Evolutionary conservation across 768 basidiomycete genomes (phyloP), one percentile per base, ranked within the genome.

Genomic region (Naganishia vaughanmartiniae): DNA sequence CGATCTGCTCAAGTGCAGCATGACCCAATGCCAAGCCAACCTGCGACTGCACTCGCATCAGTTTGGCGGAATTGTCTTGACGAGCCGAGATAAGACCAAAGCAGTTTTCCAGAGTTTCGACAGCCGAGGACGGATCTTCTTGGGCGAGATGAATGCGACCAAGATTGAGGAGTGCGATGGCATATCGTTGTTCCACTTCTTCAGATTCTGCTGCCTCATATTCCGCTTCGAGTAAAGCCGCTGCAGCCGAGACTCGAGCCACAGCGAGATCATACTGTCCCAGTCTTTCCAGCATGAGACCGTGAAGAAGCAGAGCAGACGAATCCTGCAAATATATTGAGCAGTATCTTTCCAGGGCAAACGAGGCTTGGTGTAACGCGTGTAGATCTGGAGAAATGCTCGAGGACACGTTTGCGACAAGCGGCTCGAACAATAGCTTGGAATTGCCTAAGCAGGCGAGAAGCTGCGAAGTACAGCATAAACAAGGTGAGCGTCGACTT

Each of bases 201-300:
- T 88, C 81, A 66, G 92, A 89, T 80, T 99, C 96, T 17, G 86
- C 87, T 66, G 89, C 87, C 79, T 99, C 96, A 82, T 96, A 99
- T 31, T 86, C 85, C 1, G 87, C 85, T 80, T 98, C 95, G n/a
- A 98, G 83, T 12, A 93, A 83, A 4, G 80, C 70, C 17, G 92
- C 90, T 0, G 90, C 88, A 33, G 84, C 85, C 39, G 84, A 80
- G 48, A 93, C 84, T 39, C 87, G 82, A 30, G 83, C 81, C 19
- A 84, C 82, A 7, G 88, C 90, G 33, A 87, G 84, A 19, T 87
- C 86, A 33, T 85, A 75, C 46, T 91, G 89, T 15, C 89, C 90
- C 5, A 98, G 82, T 65, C 88, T 85, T 77, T 99, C 96, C 78
- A 89, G 92, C 26, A 97, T 83, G 6, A 98, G 86, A 0, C 88